Base-by-base conservation (phyloP, 1,139 yeast species). In the Taphrina sp. region DNA sequence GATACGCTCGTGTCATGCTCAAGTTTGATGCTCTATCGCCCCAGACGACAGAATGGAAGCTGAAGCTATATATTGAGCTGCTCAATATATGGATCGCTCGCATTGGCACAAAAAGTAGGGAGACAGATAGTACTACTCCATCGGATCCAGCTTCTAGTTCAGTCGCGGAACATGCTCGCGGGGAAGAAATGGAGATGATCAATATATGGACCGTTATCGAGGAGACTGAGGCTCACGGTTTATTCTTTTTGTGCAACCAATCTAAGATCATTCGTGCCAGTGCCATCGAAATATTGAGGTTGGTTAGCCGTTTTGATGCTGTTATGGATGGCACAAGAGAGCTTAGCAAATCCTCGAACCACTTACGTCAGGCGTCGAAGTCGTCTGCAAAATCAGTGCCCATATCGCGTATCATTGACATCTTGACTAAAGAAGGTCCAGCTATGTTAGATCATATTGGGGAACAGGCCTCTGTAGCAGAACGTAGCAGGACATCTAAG, bases 171-270 rank as follows among this genome's bases (percentile, higher is more conserved):
- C 28, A 34, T 16, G 41, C 35, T 7, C 44, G 79, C 4, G 72
- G 78, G 17, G 92, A 86, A 59, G 89, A 83, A 58, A 70, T 87
- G 44, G 94, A 85, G 64, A 76, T 90, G 78, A 85, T 85, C 63
- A 81, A 81, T 35, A 81, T 87, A 38, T 82, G 87, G 63, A 84
- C 95, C 0, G 83, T 85, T 0, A 83, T 90, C 51, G 97, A 92
- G 68, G 96, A 90, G 62, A 85, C 90, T 5, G 98, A 94, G 70
- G 97, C 98, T 0, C 88, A 90, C 66, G 99, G 96, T 0, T 71
- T 94, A 36, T 92, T 87, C 67, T 92, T 94, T 66, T 73, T 94
- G 28, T 88, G 96, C 65, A 86, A 95, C 1, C 95, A 88, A 65
- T 96, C 89, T 64, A 77, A 86, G 33, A 76, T 78, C 36, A 77